Evolutionary conservation across 2,329 filamentous ascomycete genomes (phyloP).

Genomic region (Monosporascus sp.): DNA sequence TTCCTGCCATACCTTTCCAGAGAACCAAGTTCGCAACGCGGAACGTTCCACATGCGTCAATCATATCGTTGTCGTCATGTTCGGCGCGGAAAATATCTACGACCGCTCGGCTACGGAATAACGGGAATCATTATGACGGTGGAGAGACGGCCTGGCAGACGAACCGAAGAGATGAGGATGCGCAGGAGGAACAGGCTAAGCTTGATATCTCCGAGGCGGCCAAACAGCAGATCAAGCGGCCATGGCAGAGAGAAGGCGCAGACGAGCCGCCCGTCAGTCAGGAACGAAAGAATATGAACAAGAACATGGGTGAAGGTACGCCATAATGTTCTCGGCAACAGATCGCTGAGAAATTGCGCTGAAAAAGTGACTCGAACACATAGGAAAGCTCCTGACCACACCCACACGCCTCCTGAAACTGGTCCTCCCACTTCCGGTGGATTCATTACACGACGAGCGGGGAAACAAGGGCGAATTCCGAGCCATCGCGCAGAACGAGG

Average conservation of each 20-base stretch:
- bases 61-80: conserved; percentile 2
- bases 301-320: conserved; percentile 59
- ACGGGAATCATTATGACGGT: background rate
- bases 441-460: conserved; percentile 52
- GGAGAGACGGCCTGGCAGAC: conserved; percentile 21
- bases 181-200: conserved; percentile 27
- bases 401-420: conserved; percentile 67
- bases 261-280: conserved; percentile 50
- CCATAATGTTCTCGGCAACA: background rate
- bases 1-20: background rate
- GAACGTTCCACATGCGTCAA: background rate
- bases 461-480: conserved; percentile 28
- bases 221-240: conserved; percentile 49
- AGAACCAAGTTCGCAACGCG: background rate
- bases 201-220: conserved; percentile 34
- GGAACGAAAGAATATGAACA: conserved; percentile 33
- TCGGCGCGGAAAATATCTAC: conserved; percentile 2
- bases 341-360: background rate
- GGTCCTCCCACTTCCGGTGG: conserved; percentile 55
- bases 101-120: conserved; percentile 8
- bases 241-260: conserved; percentile 58
- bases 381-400: conserved; percentile 67
- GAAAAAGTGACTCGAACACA: background rate
- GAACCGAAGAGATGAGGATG: conserved; percentile 20
- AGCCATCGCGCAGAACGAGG: conserved; percentile 48